A percentile compares a stretch with the other conserved stretches of the same genome.
Evolutionary conservation across 2,329 filamentous ascomycete genomes (phyloP).

Genomic region (Hymenoscyphus infarciens): DNA sequence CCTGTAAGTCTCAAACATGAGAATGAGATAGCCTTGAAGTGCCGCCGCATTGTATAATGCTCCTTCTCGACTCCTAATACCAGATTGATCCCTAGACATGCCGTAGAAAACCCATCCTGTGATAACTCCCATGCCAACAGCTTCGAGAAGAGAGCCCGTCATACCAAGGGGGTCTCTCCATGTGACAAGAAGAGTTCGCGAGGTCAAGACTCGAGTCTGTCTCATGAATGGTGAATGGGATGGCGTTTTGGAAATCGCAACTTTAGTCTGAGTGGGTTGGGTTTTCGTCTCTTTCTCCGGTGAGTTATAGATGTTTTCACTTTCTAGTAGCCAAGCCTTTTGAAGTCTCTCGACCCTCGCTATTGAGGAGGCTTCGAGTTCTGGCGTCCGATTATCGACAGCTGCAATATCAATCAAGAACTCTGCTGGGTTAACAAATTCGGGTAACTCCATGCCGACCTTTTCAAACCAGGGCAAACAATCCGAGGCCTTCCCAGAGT

Average conservation of each 20-base stretch:
- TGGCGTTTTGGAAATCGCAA: constrained; percentile 1
- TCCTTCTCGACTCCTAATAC: constrained; percentile 70
- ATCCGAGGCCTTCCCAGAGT: constrained; percentile 55
- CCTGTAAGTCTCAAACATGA: constrained; percentile 73
- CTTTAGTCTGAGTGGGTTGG: neutral
- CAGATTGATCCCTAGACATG: constrained; percentile 61
- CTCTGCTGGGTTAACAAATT: constrained; percentile 76
- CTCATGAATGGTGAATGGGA: constrained; percentile 53
- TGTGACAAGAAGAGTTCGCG: constrained; percentile 67
- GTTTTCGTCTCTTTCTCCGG: constrained; percentile 16
- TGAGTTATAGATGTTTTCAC: constrained; percentile 20
- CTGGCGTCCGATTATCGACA: constrained; percentile 66
- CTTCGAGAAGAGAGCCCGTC: constrained; percentile 65
- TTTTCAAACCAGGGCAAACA: constrained; percentile 62
- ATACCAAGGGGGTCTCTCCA: constrained; percentile 76
- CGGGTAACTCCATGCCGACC: constrained; percentile 58
- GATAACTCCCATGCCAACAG: constrained; percentile 66
- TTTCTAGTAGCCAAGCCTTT: constrained; percentile 52
- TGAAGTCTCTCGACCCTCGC: constrained; percentile 60
- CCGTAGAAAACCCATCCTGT: constrained; percentile 70
- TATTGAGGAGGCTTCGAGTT: constrained; percentile 58
- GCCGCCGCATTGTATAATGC: constrained; percentile 69
- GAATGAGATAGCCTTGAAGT: constrained; percentile 71
- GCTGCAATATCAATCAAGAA: constrained; percentile 72
- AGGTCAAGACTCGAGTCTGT: constrained; percentile 63